Evolutionary conservation across 164 flowering plant genomes (phyloP).

Genomic region (Cinnamomum micranthum): DNA sequence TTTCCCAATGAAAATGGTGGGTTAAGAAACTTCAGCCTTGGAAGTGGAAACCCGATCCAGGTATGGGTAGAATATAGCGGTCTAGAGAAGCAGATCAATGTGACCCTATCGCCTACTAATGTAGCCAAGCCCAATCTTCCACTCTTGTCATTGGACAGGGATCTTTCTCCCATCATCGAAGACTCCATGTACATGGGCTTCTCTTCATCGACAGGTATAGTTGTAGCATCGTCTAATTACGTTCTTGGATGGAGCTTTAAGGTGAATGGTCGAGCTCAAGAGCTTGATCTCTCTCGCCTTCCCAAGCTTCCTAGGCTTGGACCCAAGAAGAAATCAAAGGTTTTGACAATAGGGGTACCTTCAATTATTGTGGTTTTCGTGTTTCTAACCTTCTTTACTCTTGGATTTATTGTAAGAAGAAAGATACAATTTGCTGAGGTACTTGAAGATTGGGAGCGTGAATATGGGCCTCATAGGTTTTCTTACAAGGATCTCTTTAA

Average conservation of each 20-base stretch:
- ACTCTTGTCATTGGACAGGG: slow-evolving; percentile 30
- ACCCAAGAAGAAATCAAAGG: slow-evolving; percentile 25
- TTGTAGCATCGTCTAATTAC: slow-evolving; percentile 49
- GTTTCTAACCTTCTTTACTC: background rate
- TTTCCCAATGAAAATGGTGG: background rate
- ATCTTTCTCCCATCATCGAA: slow-evolving; percentile 43
- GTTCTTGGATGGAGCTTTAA: slow-evolving; percentile 60
- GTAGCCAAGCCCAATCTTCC: slow-evolving; percentile 25
- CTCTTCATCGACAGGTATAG: slow-evolving; percentile 63
- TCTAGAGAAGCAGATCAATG: slow-evolving; percentile 10
- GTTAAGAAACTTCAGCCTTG: background rate
- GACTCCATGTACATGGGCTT: slow-evolving; percentile 61
- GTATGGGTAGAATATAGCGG: slow-evolving; percentile 28
- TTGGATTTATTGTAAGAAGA: background rate
- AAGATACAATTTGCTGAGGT: slow-evolving; percentile 12
- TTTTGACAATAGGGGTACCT: slow-evolving; percentile 10
- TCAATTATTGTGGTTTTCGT: background rate
- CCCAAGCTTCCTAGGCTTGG: slow-evolving; percentile 21
- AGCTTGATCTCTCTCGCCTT: slow-evolving; percentile 35
- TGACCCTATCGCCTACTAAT: slow-evolving; percentile 23
- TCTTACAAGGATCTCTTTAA: slow-evolving; percentile 13
- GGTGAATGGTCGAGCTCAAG: slow-evolving; percentile 34
- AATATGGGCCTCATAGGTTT: slow-evolving; percentile 19
- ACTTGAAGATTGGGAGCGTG: slow-evolving; percentile 19
- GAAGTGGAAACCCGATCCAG: slow-evolving; percentile 15